Base-by-base conservation (phyloP, 306 rosid species). In the Boehmeria nivea region DNA sequence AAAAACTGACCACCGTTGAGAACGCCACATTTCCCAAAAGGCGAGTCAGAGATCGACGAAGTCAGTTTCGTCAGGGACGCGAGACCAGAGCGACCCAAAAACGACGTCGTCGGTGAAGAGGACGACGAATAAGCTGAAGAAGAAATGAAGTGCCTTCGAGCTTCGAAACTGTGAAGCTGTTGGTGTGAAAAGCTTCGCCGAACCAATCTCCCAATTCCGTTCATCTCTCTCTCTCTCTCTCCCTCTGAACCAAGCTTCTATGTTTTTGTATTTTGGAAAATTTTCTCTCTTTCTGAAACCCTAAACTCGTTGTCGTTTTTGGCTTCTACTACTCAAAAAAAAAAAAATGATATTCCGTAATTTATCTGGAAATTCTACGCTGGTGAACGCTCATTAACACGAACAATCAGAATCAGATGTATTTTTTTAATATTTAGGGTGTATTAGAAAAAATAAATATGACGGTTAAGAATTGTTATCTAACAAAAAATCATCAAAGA, bases 191-290 rank as follows among this genome's bases (percentile, higher is more conserved):
- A 46, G 67, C 57, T 45, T 21, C 83, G 76, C 61, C 59, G 44
- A 12, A 76, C 69, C 46, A 81, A 55, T 64, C 84, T 78, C 21
- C 74, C 64, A 0, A 79, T 22, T 1, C 56, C 66, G 42, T 72
- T 85, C 95, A 82, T 79, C 7, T 48, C 6, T 22, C 31, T 23
- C 10, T 12, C 36, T 48, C 17, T 49, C 54, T 24, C 54, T 20
- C 51, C 9, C 36, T 31, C 36, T 31, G 36, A 31, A 10, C 36
- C n/a, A n/a, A n/a, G n/a, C 9, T 31, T 31, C 36, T 6, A 31
- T 31, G 36, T 31, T 31, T 31, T 31, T 6, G 36, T 4, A 31
- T 31, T 31, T 31, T 10, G 36, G 36, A 31, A 31, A 31, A 31
- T 1, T 28, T 10, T 31, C 36, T 1, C 8, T 31, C 36, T 31